Base-by-base conservation (phyloP, 805 yeast species). In the Nadsonia fulvescens region DNA sequence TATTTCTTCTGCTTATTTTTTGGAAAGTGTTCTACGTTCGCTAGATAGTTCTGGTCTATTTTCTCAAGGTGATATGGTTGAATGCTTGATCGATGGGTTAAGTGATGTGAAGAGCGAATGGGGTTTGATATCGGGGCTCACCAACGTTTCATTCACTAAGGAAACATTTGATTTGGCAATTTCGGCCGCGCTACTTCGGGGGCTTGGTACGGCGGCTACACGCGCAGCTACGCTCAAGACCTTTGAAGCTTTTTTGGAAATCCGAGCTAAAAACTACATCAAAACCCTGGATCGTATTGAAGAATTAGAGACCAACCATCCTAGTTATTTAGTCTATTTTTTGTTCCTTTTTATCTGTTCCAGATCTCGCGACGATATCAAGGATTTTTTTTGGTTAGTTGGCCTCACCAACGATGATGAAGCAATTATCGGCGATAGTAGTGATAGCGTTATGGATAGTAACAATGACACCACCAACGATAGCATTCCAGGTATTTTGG, bases 261-360 rank as follows among this genome's bases (percentile, higher is more conserved):
- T 39, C 18, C 26, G 36, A 11, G 37, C 42, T 7, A 37, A 37
- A 12, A 41, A 39, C 16, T 22, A 32, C 14, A 30, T 27, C 17
- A 28, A 27, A 31, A 19, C 23, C 2, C 14, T 24, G 20, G 23
- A 24, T 23, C 25, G 26, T 21, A 15, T 28, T 14, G 25, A 23
- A 11, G 8, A 28, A 18, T 9, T 24, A 12, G 11, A 25, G 18
- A 10, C 20, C n/a, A 22, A 22, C 8, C 27, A 30, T 15, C 37
- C 41, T 4, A 14, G 32, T 2, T 37, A 39, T 15, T 14, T 41
- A 26, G 29, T 39, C 24, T 43, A 38, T 21, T 29, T 43, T 9
- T 42, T 33, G 21, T 32, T 43, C 18, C 16, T 42, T 20, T 43
- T 29, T 17, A 26, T 43, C 23, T 34, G 43, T 9, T 37, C 40